Base-by-base conservation (phyloP, 1,139 yeast genomes). In the Lodderomyces jiufengensis region DNA sequence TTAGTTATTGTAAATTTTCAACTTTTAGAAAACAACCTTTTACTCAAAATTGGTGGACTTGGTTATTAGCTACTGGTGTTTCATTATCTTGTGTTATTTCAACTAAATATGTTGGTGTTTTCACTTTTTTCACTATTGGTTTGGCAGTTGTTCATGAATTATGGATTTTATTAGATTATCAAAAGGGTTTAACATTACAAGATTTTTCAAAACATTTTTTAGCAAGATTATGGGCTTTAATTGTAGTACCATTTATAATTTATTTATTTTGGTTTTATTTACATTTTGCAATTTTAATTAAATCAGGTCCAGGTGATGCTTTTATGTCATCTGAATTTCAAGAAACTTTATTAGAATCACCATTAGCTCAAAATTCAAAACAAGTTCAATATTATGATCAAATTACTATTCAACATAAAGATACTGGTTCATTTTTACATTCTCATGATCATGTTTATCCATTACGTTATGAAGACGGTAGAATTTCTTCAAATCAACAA, bases 321-420 rank as follows among this genome's bases (percentile, higher is more conserved):
- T 90, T 90, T 59, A 94, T 94, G 98, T 77, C 94, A 12, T 70
- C 92, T 3, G 94, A 83, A 41, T 94, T 94, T 70, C 97, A 92
- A 62, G 95, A 87, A 55, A 82, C 96, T 11, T 72, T 92, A 38
- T 78, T 78, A 20, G 98, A 90, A 54, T 86, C 94, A 29, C 80
- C 85, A 13, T 57, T 86, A 52, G 85, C 94, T 3, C 74, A 65
- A 50, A 77, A 77, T 34, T 76, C 97, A 7, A 83, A 78, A 52
- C 77, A 73, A 28, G 78, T 92, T 36, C 76, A 86, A 52, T 92
- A 73, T 58, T 73, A 76, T 55, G 98, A 92, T 58, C 62, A 74
- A 15, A 62, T 92, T 37, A 86, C 95, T 13, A 57, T 92, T 41
- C 76, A 75, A 50, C 95, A 88, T 59, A 81, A 80, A 53, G 84